Conservation (phyloP, 2,329 filamentous ascomycete genomes). For the Fusarium guadeloupense region DNA sequence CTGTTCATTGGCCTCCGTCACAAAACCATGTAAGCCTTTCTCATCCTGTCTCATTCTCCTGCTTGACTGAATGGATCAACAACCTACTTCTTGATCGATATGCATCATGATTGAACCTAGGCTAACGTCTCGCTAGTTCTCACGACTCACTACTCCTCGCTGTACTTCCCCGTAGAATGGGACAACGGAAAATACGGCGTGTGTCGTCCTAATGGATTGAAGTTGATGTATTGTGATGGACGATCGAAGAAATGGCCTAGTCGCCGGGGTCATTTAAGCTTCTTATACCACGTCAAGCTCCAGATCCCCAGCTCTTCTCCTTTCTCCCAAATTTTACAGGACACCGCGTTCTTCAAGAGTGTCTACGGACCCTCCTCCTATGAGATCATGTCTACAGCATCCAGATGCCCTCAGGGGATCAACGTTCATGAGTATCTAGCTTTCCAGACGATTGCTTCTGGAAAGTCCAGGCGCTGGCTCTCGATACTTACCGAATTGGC, state of each 20-base stretch:
- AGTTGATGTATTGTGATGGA: slow-evolving; percentile 31
- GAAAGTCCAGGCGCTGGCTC: slow-evolving; percentile 59
- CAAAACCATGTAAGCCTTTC: slow-evolving; percentile 47
- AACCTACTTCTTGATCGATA: background rate
- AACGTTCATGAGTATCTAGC: slow-evolving; percentile 64
- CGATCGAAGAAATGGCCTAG: slow-evolving; percentile 31
- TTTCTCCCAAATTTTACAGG: slow-evolving; percentile 31
- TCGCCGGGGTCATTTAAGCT: slow-evolving; percentile 25
- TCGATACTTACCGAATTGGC: slow-evolving; percentile 60
- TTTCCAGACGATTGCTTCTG: slow-evolving; percentile 59
- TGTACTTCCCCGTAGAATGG: slow-evolving; percentile 45
- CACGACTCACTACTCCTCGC: slow-evolving; percentile 40
- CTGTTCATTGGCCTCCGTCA: slow-evolving; percentile 44
- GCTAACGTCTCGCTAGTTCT: slow-evolving; percentile 34
- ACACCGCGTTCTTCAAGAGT: slow-evolving; percentile 19
- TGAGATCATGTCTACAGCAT: slow-evolving; percentile 60
- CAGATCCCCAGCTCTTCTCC: slow-evolving; percentile 29
- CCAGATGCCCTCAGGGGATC: slow-evolving; percentile 57
- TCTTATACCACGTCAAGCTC: slow-evolving; percentile 36
- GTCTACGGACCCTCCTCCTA: slow-evolving; percentile 62
- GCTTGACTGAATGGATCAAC: too few species aligned
- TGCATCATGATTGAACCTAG: too few species aligned
- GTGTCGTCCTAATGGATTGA: slow-evolving; percentile 38
- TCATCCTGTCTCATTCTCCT: background rate
- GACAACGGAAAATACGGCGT: slow-evolving; percentile 38